Percentiles rank a stretch among this genome's conserved stretches.
phyloP scores from a whole-genome alignment of 495 filamentous ascomycete species.

The Stereocaulon alpinum region DNA sequence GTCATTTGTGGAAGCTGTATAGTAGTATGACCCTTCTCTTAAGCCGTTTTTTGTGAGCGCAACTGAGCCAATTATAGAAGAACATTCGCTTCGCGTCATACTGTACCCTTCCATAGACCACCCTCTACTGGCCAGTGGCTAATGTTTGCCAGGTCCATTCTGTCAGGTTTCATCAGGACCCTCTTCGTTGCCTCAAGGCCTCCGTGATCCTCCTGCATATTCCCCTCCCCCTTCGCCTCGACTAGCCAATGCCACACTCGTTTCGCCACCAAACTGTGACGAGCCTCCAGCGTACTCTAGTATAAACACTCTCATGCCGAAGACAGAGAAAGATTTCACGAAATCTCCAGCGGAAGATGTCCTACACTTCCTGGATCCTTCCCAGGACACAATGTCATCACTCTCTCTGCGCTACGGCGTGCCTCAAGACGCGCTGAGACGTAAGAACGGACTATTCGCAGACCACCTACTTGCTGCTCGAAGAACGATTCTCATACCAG shows the following conservation, averaged over 20 bases:
- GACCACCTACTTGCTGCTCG: slow-evolving; percentile 58
- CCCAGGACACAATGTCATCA: slow-evolving; percentile 49
- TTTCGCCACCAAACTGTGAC: slow-evolving; percentile 18
- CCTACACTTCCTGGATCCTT: slow-evolving; percentile 56
- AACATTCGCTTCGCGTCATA: slow-evolving; percentile 62
- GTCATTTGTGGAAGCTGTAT: slow-evolving; percentile 60
- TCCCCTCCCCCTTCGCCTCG: slow-evolving; percentile 29
- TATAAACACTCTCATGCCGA: slow-evolving; percentile 15
- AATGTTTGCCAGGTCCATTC: slow-evolving; percentile 34
- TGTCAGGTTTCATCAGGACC: slow-evolving; percentile 45
- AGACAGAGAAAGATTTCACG: slow-evolving; percentile 3
- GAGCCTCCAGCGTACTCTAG: slow-evolving; percentile 35
- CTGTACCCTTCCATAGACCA: slow-evolving; percentile 32
- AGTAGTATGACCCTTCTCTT: slow-evolving; percentile 31
- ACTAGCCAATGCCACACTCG: slow-evolving; percentile 20
- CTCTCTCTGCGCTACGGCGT: slow-evolving; percentile 59
- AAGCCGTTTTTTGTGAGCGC: neutral
- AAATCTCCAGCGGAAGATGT: slow-evolving; percentile 40
- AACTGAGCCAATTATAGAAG: slow-evolving; percentile 30
- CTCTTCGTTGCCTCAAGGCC: slow-evolving; percentile 42
- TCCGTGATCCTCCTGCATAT: slow-evolving; percentile 50
- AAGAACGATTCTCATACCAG: slow-evolving; percentile 56
- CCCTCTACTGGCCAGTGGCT: neutral
- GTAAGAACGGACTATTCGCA: slow-evolving; percentile 50
- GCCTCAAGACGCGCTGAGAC: slow-evolving; percentile 43